Evolutionary conservation across 1,139 yeast genomes (phyloP).

Genomic region (Scheffersomyces stambukii): DNA sequence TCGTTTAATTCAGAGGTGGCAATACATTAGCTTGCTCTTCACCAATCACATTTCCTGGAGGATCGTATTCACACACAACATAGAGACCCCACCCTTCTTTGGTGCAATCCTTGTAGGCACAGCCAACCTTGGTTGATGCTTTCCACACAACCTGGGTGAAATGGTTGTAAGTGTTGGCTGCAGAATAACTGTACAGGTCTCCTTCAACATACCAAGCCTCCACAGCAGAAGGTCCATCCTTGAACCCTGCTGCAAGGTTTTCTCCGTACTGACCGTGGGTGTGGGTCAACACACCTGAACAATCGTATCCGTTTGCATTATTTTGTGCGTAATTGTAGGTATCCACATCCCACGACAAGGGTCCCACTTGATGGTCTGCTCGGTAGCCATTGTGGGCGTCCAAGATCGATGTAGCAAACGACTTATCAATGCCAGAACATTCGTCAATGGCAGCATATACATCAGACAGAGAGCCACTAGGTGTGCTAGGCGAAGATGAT

Average conservation of each 20-base stretch:
- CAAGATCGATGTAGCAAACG: conserved; percentile 31
- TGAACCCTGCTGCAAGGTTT: conserved; percentile 76
- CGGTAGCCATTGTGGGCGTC: conserved; percentile 54
- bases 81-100: conserved; percentile 43
- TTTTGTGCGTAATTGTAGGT: conserved; percentile 65
- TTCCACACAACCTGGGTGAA: conserved; percentile 90
- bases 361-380: conserved; percentile 55
- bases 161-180: conserved; percentile 51
- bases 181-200: conserved; percentile 46
- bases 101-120: conserved; percentile 60
- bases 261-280: conserved; percentile 84
- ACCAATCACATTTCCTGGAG: conserved; percentile 52
- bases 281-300: conserved; percentile 67
- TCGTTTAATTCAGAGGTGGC: conserved; percentile 11
- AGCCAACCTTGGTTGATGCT: conserved; percentile 63
- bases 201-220: conserved; percentile 85
- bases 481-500: conserved; percentile 2
- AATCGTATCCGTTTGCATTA: conserved; percentile 66
- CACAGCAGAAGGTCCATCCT: conserved; percentile 53
- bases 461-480: conserved; percentile 5
- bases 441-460: conserved; percentile 24
- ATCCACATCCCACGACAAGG: conserved; percentile 57
- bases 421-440: conserved; percentile 17
- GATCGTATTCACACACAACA: conserved; percentile 50
- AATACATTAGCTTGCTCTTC: conserved; percentile 48